Conservation (phyloP, 2,329 filamentous ascomycete species). For the Daldinia eschscholtzii region DNA sequence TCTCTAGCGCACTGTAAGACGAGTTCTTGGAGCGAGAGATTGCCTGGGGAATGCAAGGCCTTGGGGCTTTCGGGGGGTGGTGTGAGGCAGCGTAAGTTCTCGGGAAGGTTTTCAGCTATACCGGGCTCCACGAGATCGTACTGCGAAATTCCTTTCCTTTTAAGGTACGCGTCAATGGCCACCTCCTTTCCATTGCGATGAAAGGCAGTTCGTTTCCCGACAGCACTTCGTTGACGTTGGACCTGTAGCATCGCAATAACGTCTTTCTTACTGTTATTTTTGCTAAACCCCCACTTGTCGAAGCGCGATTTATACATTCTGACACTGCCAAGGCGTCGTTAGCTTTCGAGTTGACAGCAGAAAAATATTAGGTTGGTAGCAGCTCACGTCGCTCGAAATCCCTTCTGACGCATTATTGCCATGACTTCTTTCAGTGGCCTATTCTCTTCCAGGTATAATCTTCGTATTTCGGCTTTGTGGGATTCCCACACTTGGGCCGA, state of each 20-base stretch:
- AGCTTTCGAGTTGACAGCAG: conserved; percentile 31
- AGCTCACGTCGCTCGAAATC: conserved; percentile 64
- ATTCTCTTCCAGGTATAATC: conserved; percentile 63
- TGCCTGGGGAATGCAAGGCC: conserved; percentile 44
- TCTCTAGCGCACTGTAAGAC: conserved; percentile 49
- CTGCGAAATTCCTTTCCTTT: conserved; percentile 66
- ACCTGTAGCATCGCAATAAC: conserved; percentile 64
- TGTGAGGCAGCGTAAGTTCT: conserved; percentile 49
- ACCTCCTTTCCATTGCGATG: conserved; percentile 66
- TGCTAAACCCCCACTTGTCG: conserved; percentile 67
- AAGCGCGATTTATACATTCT: conserved; percentile 70
- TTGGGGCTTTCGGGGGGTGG: conserved; percentile 48
- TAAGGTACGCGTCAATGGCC: conserved; percentile 65
- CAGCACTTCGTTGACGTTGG: conserved; percentile 66
- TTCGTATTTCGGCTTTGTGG: conserved; percentile 61
- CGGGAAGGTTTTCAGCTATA: conserved; percentile 46
- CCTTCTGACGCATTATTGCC: conserved; percentile 63
- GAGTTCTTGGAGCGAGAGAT: conserved; percentile 49
- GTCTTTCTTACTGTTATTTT: conserved; percentile 67
- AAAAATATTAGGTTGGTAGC: conserved; percentile 39
- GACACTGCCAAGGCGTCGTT: conserved; percentile 54
- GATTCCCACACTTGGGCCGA: conserved; percentile 58
- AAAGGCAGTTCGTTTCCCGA: conserved; percentile 66
- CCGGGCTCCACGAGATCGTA: conserved; percentile 59
- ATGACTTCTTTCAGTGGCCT: conserved; percentile 67